Evolutionary conservation across 495 filamentous ascomycete genomes (phyloP).

Genomic region (Tetracladium marchalianum): DNA sequence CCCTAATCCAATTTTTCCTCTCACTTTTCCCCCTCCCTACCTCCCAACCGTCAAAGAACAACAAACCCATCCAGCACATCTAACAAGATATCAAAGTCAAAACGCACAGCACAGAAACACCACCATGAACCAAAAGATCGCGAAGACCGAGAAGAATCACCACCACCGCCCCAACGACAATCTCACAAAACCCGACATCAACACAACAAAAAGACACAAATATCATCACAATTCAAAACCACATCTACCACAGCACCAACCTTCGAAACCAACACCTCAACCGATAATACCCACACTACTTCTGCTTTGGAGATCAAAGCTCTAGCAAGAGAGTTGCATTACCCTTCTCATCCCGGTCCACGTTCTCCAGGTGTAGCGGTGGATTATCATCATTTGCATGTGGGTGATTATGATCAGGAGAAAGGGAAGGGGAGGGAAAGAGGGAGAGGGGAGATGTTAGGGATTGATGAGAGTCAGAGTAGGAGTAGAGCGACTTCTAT

Average conservation of each 20-base stretch:
- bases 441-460: no score
- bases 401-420: no score
- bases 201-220: not conserved
- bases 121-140: not conserved
- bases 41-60: not conserved
- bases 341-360: conserved; percentile 12
- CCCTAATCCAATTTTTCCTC: not conserved
- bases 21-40: not conserved
- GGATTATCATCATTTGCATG: no score
- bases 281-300: no score
- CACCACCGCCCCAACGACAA: not conserved
- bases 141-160: not conserved
- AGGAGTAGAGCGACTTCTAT: not conserved
- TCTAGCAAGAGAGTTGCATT: not conserved
- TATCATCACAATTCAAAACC: not conserved
- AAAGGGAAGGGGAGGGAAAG: no score
- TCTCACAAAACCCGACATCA: not conserved
- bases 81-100: not conserved
- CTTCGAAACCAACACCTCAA: no score
- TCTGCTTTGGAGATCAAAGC: no score
- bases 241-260: no score
- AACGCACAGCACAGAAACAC: not conserved
- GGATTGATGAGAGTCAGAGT: no score
- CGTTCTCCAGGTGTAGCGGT: not conserved
- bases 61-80: not conserved